phyloP scores from a whole-genome alignment of 2,329 filamentous ascomycete species.

The Pezicula carpinea region DNA sequence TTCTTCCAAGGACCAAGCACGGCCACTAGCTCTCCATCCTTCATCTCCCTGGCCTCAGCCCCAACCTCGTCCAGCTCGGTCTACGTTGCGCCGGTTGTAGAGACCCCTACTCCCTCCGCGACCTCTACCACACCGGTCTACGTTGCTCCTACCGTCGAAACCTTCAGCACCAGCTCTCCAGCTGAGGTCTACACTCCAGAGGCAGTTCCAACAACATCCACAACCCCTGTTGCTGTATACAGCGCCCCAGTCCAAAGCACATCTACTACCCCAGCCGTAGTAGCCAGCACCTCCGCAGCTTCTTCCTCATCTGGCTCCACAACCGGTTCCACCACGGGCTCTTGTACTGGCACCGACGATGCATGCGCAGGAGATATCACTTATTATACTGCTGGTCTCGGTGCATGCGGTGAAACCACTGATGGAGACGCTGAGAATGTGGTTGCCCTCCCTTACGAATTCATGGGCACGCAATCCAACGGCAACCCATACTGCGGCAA shows the following conservation, averaged over 20 bases:
- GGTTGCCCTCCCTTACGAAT: conserved; percentile 60
- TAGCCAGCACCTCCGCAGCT: conserved; percentile 10
- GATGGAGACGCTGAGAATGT: conserved; percentile 51
- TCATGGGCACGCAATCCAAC: conserved; percentile 64
- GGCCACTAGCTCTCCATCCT: not conserved
- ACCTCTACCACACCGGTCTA: conserved; percentile 17
- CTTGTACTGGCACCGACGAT: conserved; percentile 19
- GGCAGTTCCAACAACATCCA: conserved; percentile 3
- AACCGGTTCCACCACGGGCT: conserved; percentile 15
- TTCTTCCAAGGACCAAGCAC: conserved; percentile 1
- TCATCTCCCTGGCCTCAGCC: conserved; percentile 13
- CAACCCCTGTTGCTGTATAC: conserved; percentile 13
- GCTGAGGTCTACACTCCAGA: conserved; percentile 2
- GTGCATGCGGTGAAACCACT: conserved; percentile 63
- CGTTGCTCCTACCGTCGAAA: conserved; percentile 18
- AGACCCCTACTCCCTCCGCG: conserved; percentile 10
- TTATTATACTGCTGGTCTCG: conserved; percentile 66
- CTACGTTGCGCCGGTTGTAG: conserved; percentile 19
- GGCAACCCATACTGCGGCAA: conserved; percentile 67
- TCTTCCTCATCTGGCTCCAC: conserved; percentile 14
- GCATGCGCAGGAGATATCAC: conserved; percentile 60
- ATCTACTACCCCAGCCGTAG: conserved; percentile 8
- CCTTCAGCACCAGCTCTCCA: conserved; percentile 9
- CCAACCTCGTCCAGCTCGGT: conserved; percentile 22
- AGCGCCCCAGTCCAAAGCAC: conserved; percentile 13